Evolutionary conservation across 2,329 filamentous ascomycete genomes (phyloP).

Genomic region (Nemania sp.): DNA sequence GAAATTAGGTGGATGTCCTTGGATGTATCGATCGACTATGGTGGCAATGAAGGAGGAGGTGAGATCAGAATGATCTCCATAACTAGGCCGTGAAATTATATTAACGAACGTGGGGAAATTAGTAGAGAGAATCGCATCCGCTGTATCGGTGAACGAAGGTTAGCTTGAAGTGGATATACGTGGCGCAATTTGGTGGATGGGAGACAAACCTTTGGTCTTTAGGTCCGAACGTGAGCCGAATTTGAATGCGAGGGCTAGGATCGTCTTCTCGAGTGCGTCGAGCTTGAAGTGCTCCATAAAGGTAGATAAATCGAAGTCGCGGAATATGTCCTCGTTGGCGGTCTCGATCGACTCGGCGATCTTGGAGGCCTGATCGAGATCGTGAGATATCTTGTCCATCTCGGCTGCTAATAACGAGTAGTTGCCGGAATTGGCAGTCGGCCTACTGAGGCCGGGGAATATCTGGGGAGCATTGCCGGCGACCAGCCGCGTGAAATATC

Average conservation of each 20-base stretch:
- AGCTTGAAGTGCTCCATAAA: constrained; percentile 97
- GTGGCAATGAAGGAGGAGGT: constrained; percentile 72
- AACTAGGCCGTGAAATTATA: constrained; percentile 68
- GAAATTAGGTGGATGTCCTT: constrained; percentile 85
- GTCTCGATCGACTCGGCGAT: constrained; percentile 94
- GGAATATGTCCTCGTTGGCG: constrained; percentile 88
- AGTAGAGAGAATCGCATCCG: constrained; percentile 85
- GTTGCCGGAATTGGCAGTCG: constrained; percentile 75
- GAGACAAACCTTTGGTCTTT: constrained; percentile 77
- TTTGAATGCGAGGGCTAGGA: constrained; percentile 88
- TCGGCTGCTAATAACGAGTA: constrained; percentile 82
- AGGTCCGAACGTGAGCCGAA: constrained; percentile 78
- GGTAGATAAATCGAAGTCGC: constrained; percentile 92
- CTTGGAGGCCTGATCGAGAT: constrained; percentile 81
- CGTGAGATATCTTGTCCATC: constrained; percentile 81
- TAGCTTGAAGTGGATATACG: constrained; percentile 4
- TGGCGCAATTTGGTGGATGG: background rate
- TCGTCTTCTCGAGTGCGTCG: constrained; percentile 83
- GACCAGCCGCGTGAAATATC: constrained; percentile 92
- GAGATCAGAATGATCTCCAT: constrained; percentile 68
- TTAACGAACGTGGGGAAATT: constrained; percentile 79
- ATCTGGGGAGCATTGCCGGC: constrained; percentile 90
- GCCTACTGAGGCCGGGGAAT: constrained; percentile 78
- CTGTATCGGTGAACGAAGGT: constrained; percentile 50
- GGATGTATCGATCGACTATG: constrained; percentile 83